Base-by-base conservation (phyloP, 2,329 filamentous ascomycete genomes). In the Botryotinia convoluta region DNA sequence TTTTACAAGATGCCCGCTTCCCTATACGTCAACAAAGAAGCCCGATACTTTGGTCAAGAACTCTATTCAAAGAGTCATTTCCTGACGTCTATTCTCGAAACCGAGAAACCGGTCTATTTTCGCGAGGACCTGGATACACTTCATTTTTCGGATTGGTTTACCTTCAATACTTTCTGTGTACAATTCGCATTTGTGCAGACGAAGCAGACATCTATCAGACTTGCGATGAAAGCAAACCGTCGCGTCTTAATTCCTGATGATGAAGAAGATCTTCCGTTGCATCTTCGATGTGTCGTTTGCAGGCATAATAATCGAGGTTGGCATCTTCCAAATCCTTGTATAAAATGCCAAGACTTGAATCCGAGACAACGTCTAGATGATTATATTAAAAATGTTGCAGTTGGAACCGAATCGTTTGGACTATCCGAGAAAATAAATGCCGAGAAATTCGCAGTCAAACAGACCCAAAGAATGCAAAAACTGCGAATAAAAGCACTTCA, bases 91-190 rank as follows among this genome's bases (percentile, higher is more conserved):
- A 54, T 54, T n/a, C n/a, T 54, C 22, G 26, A 45, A 54, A n/a
- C 37, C 35, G 45, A n/a, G 51, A 54, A 29, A 10, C 12, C 44
- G 3, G 22, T 67, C 9, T 67, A 67, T n/a, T 67, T 67, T 51
- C 63, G 63, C 4, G 32, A 67, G 14, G 32, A 51, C n/a, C 7
- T 51, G 16, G 63, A 67, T n/a, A 29, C 14, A 37, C 63, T 67
- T 67, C 44, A 67, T 51, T 51, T 67, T 67, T 8, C 63, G 8
- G 63, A 51, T n/a, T 67, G 63, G 63, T 67, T 51, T 18, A 67
- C 63, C 7, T 67, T 67, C 32, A 67, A 37, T 6, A 67, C 63
- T 51, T 67, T 67, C 8, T 67, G 44, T 37, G 32, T 67, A n/a
- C 44, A 67, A 37, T 51, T 20, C 14, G 32, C 63, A 4, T 67